Base-by-base conservation (phyloP, 2,329 filamentous ascomycete species). In the Fonsecaea pedrosoi region DNA sequence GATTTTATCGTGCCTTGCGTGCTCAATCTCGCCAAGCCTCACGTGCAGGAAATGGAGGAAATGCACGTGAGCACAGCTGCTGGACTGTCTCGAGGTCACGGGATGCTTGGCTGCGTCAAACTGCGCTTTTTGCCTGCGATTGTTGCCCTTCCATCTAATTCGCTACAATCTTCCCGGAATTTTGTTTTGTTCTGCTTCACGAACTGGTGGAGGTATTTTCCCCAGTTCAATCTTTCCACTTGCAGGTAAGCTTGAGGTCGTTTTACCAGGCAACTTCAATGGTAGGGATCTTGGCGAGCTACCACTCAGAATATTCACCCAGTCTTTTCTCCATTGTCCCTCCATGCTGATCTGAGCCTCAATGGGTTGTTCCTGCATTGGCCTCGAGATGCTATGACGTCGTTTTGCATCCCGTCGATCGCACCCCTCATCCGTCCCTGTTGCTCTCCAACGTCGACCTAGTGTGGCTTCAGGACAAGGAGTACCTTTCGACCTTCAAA, bases 361-460 rank as follows among this genome's bases (percentile, higher is more conserved):
- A n/a, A 37, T 56, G 25, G 30, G 34, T 53, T 38, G 66, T 68
- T 68, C 66, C 66, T 68, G 66, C 66, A 68, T 68, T 65, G 61
- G 57, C 37, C 9, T 61, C 45, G 56, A 60, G 12, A 50, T 54
- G 54, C 30, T 15, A 65, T 68, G 66, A 68, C 66, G 66, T 68
- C 59, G 59, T 38, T 18, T 30, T 40, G 59, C 59, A 61, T 48
- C 30, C 35, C 4, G 59, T 18, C 37, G 59, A 61, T 61, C 61
- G 6, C 34, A 38, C 54, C 42, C 40, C 57, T 60, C 30, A 21
- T 18, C 21, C 30, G 5, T 59, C 42, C 45, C 45, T 25, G 45
- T 25, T 40, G 32, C 45, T 32, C 13, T 53, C 57, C 34, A 21
- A 21, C 57, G 10, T 48, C 12, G 42, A 30, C 38, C 45, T 37